These are phyloP conservation scores for Syncephalis fuscata DNA, from an alignment of 371 early-diverging fungal genomes.

Conservation along the genomic window DNA sequence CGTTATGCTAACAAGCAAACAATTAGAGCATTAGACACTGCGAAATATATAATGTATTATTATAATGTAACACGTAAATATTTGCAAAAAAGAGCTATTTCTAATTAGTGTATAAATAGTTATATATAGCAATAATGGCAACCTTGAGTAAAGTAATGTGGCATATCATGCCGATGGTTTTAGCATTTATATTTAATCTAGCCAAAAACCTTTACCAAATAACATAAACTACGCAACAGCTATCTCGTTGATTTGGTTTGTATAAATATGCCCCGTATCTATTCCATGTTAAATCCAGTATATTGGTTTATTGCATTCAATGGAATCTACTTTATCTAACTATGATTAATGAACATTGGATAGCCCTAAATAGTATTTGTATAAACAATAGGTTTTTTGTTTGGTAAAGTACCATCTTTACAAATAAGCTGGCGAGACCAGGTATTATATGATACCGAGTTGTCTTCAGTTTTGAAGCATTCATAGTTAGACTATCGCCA, in stretches of 20 bases:
- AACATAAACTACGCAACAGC: conserved; percentile 53
- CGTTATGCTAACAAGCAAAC: too few species aligned
- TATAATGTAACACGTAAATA: too few species aligned
- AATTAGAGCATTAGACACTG: too few species aligned
- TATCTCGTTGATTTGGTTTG: conserved; percentile 34
- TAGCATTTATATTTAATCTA: not conserved
- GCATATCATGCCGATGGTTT: too few species aligned
- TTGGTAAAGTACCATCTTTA: conserved; percentile 7
- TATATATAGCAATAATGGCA: too few species aligned
- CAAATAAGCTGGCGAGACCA: conserved; percentile 23
- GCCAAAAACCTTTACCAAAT: conserved; percentile 23
- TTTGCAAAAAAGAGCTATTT: too few species aligned
- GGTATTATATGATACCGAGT: conserved; percentile 21
- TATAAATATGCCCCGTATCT: conserved; percentile 46
- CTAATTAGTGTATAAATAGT: too few species aligned
- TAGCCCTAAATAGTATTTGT: conserved; percentile 29
- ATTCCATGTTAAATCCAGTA: not conserved
- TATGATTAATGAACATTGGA: conserved; percentile 38
- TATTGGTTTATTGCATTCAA: not conserved
- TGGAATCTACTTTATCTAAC: conserved; percentile 36
- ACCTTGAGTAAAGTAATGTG: too few species aligned
- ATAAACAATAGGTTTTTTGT: not conserved
- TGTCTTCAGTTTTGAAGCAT: conserved; percentile 19
- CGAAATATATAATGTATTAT: too few species aligned
- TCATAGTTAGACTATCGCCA: conserved; percentile 20